Base-by-base conservation (phyloP, 176 grass and related monocot species). In the Stipa capillata region DNA sequence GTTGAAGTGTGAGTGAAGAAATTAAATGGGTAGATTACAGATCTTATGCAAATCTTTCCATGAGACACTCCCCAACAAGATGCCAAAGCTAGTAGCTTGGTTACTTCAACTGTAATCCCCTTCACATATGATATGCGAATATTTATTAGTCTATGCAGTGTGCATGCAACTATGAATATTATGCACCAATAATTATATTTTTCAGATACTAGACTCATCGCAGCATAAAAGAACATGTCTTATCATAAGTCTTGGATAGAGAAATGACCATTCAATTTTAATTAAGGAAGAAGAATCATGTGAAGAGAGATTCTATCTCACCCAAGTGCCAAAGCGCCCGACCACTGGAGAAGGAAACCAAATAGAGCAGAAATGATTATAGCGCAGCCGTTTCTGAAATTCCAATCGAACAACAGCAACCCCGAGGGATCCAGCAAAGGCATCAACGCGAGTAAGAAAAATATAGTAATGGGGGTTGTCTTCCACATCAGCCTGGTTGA, bases 321-420 rank as follows among this genome's bases (percentile, higher is more conserved):
- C 95, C 95, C 95, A 55, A 97, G 91, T 86, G 95, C 95, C 78
- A 97, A 88, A 67, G 95, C 95, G 10, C 95, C 92, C 27, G 95
- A 94, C 95, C 94, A 97, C 71, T 97, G 91, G 24, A 97, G 94
- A 27, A 97, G 90, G 81, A 97, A 97, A 64, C 94, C 95, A 80
- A 97, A 94, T 32, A 97, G 24, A 44, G 95, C 92, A 76, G 95
- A 97, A 20, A 97, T 87, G 60, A 92, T 65, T 58, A 97, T 85
- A 51, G 95, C 89, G 16, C 68, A 81, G 5, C 72, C 83, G 39
- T 92, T 94, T 73, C 89, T 92, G 49, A 92, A 79, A 72, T 90
- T 92, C 95, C 95, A 97, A 16, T 80, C 50, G 60, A 94, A 97
- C 39, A 89, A 50, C 18, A 94, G 73, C 25, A 94, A 49, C n/a